phyloP scores from a whole-genome alignment of 1,139 yeast species.

The Blastobotrys raffinosifermentans region DNA sequence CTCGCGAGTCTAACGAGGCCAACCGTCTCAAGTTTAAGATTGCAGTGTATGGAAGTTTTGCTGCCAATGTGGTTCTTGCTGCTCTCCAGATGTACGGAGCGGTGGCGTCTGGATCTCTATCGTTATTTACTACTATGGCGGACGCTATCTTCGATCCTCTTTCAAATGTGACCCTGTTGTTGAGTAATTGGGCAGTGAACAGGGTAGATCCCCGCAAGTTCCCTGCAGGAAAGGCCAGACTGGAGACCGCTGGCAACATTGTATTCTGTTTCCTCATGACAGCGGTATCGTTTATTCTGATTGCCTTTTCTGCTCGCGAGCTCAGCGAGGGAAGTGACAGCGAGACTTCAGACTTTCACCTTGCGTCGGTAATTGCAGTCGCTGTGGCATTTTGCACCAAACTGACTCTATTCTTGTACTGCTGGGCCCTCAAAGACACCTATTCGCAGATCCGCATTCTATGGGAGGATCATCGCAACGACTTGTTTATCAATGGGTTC shows the following conservation, averaged over 20 bases:
- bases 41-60: slow-evolving; percentile 16
- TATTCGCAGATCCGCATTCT: slow-evolving; percentile 15
- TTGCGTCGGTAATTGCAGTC: slow-evolving; percentile 15
- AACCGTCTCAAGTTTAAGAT: slow-evolving; percentile 8
- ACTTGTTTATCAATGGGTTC: slow-evolving; percentile 17
- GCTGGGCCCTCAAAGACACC: slow-evolving; percentile 13
- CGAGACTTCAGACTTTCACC: slow-evolving; percentile 6
- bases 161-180: slow-evolving; percentile 13
- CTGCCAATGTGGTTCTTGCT: slow-evolving; percentile 15
- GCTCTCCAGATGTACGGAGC: slow-evolving; percentile 18
- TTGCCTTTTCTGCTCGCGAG: slow-evolving; percentile 16
- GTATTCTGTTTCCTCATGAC: slow-evolving; percentile 17
- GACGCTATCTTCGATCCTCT: slow-evolving; percentile 18
- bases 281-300: slow-evolving; percentile 15
- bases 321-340: slow-evolving; percentile 6
- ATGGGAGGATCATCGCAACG: slow-evolving; percentile 19
- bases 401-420: slow-evolving; percentile 13
- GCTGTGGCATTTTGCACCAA: slow-evolving; percentile 16
- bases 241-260: slow-evolving; percentile 18
- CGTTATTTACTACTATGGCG: slow-evolving; percentile 18
- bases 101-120: slow-evolving; percentile 17
- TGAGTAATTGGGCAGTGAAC: slow-evolving; percentile 13
- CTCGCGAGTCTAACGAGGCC: slow-evolving; percentile 9
- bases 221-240: slow-evolving; percentile 17
- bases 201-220: slow-evolving; percentile 12